Evolutionary conservation across 768 basidiomycete genomes (phyloP).

Genomic region (Naganishia vishniacii): DNA sequence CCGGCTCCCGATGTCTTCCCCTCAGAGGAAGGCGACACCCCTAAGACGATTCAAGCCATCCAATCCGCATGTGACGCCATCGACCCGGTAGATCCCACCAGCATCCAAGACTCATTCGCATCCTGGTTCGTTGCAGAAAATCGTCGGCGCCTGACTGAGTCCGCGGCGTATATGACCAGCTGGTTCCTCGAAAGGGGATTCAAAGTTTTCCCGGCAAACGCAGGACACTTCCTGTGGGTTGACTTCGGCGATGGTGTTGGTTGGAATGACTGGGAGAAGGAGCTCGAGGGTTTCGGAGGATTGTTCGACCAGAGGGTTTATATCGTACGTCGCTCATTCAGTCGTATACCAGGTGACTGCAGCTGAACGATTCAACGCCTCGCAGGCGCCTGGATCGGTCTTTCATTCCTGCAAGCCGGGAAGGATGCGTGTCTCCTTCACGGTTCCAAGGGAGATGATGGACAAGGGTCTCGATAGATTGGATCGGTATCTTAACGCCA

Average conservation of each 20-base stretch:
- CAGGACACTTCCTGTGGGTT: slow-evolving; percentile 47
- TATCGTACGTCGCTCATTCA: slow-evolving; percentile 34
- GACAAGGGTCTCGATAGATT: slow-evolving; percentile 1
- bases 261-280: slow-evolving; percentile 33
- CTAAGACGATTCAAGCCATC: background rate
- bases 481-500: background rate
- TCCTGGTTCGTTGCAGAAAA: slow-evolving; percentile 17
- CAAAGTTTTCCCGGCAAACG: slow-evolving; percentile 37
- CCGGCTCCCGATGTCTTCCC: slow-evolving; percentile 7
- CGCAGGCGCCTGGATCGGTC: slow-evolving; percentile 23
- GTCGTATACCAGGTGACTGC: too few relatives aligned
- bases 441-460: slow-evolving; percentile 11
- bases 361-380: too few relatives aligned
- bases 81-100: background rate
- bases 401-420: slow-evolving; percentile 21
- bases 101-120: slow-evolving; percentile 1
- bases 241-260: slow-evolving; percentile 37
- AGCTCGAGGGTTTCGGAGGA: slow-evolving; percentile 43
- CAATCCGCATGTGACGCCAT: slow-evolving; percentile 7
- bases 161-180: slow-evolving; percentile 30
- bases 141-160: slow-evolving; percentile 30
- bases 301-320: slow-evolving; percentile 44
- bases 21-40: background rate
- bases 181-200: slow-evolving; percentile 44
- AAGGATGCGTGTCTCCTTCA: slow-evolving; percentile 13